A percentile compares a stretch with the other conserved stretches of the same genome.
Evolutionary conservation across 495 filamentous ascomycete genomes (phyloP).

Genomic region (Evernia prunastri): DNA sequence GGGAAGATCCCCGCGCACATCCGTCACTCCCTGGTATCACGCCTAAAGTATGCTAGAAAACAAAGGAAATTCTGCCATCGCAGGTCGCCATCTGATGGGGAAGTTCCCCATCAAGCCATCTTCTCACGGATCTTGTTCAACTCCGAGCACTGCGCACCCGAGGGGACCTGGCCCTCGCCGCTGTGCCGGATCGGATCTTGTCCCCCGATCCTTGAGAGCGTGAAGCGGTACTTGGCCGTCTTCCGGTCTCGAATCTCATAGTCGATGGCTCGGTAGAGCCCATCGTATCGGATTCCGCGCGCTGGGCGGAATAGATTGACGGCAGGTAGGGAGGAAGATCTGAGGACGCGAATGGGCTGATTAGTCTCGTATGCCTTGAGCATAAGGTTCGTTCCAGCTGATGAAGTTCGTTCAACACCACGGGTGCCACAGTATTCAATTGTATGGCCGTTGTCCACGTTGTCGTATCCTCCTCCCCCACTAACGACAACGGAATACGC

Average conservation of each 20-base stretch:
- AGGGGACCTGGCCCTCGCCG: slow-evolving; percentile 15
- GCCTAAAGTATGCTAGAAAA: background rate
- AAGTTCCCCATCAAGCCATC: background rate
- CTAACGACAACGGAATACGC: slow-evolving; percentile 41
- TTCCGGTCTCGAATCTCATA: slow-evolving; percentile 32
- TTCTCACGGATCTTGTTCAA: background rate
- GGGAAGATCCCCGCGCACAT: background rate
- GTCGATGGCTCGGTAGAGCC: slow-evolving; percentile 43
- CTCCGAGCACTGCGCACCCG: slow-evolving; percentile 12
- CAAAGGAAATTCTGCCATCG: background rate
- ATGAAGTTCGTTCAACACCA: slow-evolving; percentile 26
- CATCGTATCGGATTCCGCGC: slow-evolving; percentile 50
- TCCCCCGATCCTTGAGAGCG: slow-evolving; percentile 30
- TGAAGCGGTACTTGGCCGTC: slow-evolving; percentile 37
- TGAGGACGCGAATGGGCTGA: slow-evolving; percentile 43
- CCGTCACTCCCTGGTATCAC: background rate
- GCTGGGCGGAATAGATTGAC: slow-evolving; percentile 40
- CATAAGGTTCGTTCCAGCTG: slow-evolving; percentile 33
- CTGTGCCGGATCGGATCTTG: slow-evolving; percentile 40
- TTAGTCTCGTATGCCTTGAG: slow-evolving; percentile 30
- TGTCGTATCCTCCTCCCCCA: slow-evolving; percentile 38
- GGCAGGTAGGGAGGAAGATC: slow-evolving; percentile 32
- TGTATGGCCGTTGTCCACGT: slow-evolving; percentile 39
- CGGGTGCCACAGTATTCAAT: slow-evolving; percentile 50
- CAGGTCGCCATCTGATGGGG: background rate